phyloP scores from a whole-genome alignment of 2,329 filamentous ascomycete species.

The Truncatella angustata region DNA sequence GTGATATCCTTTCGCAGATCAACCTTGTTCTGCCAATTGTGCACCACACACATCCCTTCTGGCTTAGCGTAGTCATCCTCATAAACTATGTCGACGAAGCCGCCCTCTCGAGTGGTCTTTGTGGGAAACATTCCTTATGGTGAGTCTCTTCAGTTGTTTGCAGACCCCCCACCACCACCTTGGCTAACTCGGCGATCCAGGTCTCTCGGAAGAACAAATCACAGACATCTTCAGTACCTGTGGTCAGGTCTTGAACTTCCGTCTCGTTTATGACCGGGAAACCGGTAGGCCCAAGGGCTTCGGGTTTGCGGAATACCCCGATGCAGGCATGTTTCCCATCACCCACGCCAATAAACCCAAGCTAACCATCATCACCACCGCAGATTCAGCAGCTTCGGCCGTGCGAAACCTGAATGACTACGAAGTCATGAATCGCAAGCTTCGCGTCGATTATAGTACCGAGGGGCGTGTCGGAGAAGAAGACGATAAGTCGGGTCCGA shows the following conservation, averaged over 20 bases:
- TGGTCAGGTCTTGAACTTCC: slow-evolving; percentile 87
- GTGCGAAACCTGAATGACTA: slow-evolving; percentile 94
- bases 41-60: too few species aligned
- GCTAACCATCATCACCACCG: not conserved
- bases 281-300: slow-evolving; percentile 95
- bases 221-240: slow-evolving; percentile 88
- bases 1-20: not conserved
- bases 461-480: slow-evolving; percentile 76
- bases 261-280: slow-evolving; percentile 92
- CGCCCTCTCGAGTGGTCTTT: slow-evolving; percentile 76
- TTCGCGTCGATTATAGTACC: slow-evolving; percentile 94
- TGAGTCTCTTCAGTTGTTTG: slow-evolving; percentile 40
- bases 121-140: slow-evolving; percentile 86
- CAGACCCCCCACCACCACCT: too few species aligned
- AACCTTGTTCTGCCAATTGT: too few species aligned
- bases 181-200: slow-evolving; percentile 42
- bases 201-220: slow-evolving; percentile 94
- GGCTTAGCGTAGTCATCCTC: too few species aligned
- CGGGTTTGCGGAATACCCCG: slow-evolving; percentile 93
- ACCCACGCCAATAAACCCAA: too few species aligned
- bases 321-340: slow-evolving; percentile 62
- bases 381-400: slow-evolving; percentile 81
- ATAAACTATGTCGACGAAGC: slow-evolving; percentile 72
- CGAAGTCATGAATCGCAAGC: slow-evolving; percentile 91
- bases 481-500: slow-evolving; percentile 30